Evolutionary conservation across 371 early-diverging fungal genomes (phyloP).

Genomic region (Lichtheimia ornata): DNA sequence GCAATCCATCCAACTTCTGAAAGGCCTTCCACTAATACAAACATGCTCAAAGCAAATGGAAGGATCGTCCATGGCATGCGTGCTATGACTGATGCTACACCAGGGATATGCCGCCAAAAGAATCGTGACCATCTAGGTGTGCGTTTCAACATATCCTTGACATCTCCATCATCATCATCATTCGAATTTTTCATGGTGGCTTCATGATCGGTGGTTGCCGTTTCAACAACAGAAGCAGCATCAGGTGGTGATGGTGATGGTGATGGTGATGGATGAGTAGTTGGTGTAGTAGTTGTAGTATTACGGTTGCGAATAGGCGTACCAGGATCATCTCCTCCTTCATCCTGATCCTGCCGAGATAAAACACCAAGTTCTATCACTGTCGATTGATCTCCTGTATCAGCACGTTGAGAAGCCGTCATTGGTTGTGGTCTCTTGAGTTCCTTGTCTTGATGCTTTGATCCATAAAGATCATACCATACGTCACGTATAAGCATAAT

Average conservation of each 20-base stretch:
- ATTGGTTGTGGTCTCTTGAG: not conserved
- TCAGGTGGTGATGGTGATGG: no score
- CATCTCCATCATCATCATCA: no score
- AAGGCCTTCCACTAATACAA: conserved; percentile 76
- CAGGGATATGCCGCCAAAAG: conserved; percentile 29
- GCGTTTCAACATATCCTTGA: no score
- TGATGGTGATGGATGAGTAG: no score
- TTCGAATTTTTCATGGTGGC: no score
- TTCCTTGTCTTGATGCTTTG: not conserved
- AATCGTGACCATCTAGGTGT: not conserved
- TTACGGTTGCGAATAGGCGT: no score
- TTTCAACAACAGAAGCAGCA: no score
- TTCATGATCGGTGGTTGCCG: no score
- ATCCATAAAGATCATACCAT: conserved; percentile 37
- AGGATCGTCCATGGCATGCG: conserved; percentile 79
- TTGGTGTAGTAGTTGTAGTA: no score
- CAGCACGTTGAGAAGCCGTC: not conserved
- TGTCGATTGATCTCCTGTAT: not conserved
- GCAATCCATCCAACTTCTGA: conserved; percentile 69
- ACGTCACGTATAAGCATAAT: conserved; percentile 53
- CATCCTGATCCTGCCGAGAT: no score
- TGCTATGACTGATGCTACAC: conserved; percentile 47
- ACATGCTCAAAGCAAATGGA: conserved; percentile 84
- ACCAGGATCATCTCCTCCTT: no score
- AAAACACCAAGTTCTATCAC: no score